These are phyloP conservation scores for Vachellia pachyceras DNA, from an alignment of 306 rosid species.

Conservation along the genomic window DNA sequence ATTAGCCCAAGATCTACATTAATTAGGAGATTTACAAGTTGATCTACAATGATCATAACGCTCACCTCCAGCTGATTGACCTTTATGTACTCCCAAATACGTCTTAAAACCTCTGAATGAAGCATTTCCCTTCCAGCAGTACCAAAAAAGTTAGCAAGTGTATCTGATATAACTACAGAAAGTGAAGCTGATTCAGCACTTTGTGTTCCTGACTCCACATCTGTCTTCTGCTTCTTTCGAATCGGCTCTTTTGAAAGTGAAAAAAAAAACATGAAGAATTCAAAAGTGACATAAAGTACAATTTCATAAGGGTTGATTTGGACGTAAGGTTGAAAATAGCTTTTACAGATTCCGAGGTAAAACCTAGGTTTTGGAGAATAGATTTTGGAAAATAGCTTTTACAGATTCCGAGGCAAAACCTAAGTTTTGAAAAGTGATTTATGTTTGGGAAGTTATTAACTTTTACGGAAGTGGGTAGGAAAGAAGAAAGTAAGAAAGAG, in stretches of 20 bases:
- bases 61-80: conserved; percentile 74
- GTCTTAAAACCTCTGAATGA: conserved; percentile 75
- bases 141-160: conserved; percentile 81
- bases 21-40: conserved; percentile 5
- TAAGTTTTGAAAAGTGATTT: too few relatives aligned
- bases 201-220: conserved; percentile 52
- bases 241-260: conserved; percentile 65
- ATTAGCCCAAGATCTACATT: not conserved
- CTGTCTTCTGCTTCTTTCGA: conserved; percentile 69
- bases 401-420: too few relatives aligned
- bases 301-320: too few relatives aligned
- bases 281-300: conserved; percentile 29
- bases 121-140: conserved; percentile 78
- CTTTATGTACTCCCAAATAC: conserved; percentile 86
- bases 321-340: too few relatives aligned
- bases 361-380: too few relatives aligned
- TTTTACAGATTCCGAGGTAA: too few relatives aligned
- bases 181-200: conserved; percentile 52
- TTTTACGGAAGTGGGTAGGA: too few relatives aligned
- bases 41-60: conserved; percentile 15
- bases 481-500: too few relatives aligned
- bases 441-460: too few relatives aligned
- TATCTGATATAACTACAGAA: conserved; percentile 72
- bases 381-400: too few relatives aligned
- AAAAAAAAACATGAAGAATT: conserved; percentile 44